Evolutionary conservation across 768 basidiomycete species (phyloP), one percentile per base, ranked within the genome.

Genomic region (Rhodocollybia butyracea): DNA sequence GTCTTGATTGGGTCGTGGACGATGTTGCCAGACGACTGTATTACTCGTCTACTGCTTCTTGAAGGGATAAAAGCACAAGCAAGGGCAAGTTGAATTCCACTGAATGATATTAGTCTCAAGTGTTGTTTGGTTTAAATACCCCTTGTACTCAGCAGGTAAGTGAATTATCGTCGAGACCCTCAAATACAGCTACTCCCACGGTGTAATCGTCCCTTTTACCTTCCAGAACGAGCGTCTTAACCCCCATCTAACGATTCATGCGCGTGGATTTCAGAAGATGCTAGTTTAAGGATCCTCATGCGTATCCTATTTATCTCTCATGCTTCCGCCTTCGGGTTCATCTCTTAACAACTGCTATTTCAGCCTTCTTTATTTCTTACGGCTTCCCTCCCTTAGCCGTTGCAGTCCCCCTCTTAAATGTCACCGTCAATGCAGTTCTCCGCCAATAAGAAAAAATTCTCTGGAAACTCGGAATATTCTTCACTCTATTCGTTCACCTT

Each of bases 1-100:
- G 95, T 36, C 78, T 98, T 27, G 85, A 95, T 67, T 98, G 96
- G 96, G 82, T 93, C 24, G 92, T 97, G 17, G 79, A 82, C 34
- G 92, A 97, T 60, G 86, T 98, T 51, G 94, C 92, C 3, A 80
- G 82, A 40, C 80, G 95, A 62, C 73, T 98, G 30, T 97, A 98
- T 69, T 97, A 92, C 73, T 84, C 82, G 65, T 79, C 84, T 38
- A 69, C 72, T 22, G 65, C 66, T 40, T 56, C 64, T 58, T 32
- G 36, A 56, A 34, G 1, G 31, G 39, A 40, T 8, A 17, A n/a
- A n/a, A n/a, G n/a, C n/a, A n/a, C n/a, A 26, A 3, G 12, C 40
- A 10, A 19, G 22, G 19, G 11, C 19, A 11, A 6, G 17, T 21
- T 6, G 22, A n/a, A n/a, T n/a, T n/a, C n/a, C n/a, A n/a, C n/a